Percentiles rank a stretch among this genome's conserved stretches.
These are phyloP conservation scores for Turnera subulata DNA, from an alignment of 345 rosid species.

Conservation along the genomic window DNA sequence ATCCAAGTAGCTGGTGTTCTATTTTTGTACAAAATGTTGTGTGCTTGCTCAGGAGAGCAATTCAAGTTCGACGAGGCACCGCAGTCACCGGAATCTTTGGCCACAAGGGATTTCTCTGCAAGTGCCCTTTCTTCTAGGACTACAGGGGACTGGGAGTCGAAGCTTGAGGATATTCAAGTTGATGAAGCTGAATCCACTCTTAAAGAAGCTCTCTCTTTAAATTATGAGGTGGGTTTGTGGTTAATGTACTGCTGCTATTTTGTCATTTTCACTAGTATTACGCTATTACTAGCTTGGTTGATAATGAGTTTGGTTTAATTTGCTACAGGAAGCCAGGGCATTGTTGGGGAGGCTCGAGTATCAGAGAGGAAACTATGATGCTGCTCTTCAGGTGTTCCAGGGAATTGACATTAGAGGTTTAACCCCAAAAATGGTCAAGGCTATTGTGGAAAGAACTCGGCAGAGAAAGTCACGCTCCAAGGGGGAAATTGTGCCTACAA, in stretches of 20 bases:
- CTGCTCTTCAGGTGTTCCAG: constrained; percentile 91
- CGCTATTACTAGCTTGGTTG: too few species aligned
- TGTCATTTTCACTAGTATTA: background rate
- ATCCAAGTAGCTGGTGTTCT: background rate
- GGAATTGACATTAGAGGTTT: constrained; percentile 74
- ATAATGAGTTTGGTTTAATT: background rate
- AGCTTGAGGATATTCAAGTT: constrained; percentile 68
- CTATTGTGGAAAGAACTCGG: constrained; percentile 59
- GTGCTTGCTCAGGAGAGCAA: constrained; percentile 96
- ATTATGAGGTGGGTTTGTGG: constrained; percentile 64
- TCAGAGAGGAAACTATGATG: constrained; percentile 88
- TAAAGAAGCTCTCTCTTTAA: constrained; percentile 92
- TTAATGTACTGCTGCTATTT: background rate
- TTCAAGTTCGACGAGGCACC: constrained; percentile 87
- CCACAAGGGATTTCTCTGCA: constrained; percentile 91
- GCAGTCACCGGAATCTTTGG: constrained; percentile 84
- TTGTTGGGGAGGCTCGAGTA: constrained; percentile 89
- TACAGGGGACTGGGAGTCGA: constrained; percentile 75
- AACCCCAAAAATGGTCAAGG: constrained; percentile 59
- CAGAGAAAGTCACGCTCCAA: constrained; percentile 51
- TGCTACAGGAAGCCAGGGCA: constrained; percentile 88
- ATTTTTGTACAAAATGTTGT: constrained; percentile 53
- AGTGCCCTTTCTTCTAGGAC: constrained; percentile 76
- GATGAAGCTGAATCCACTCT: constrained; percentile 96
- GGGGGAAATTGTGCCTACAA: constrained; percentile 39